Evolutionary conservation across 345 rosid species (phyloP), one percentile per base, ranked within the genome.

Genomic region (Aquilaria yunnanensis): DNA sequence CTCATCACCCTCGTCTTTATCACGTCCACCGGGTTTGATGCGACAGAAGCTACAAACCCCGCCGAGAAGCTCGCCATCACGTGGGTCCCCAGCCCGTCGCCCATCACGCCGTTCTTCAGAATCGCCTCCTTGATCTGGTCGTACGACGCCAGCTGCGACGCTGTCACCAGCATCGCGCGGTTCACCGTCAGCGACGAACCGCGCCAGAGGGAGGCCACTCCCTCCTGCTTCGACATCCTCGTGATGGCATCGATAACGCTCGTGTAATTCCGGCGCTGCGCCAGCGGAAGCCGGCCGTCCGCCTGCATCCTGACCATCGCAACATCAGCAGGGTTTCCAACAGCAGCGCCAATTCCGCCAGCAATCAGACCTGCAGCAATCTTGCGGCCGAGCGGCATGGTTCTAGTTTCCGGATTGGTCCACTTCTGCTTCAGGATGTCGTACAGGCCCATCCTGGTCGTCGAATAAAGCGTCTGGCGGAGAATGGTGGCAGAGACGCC

Each of bases 261-360:
- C 51, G 77, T 78, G 85, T 91, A 91, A 69, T 88, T 91, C 31
- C 96, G 86, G 49, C 97, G 76, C 13, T 91, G 69, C 1, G 68
- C 58, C 8, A 59, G 32, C 0, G 97, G 96, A 32, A 91, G 84
- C 14, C 96, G 84, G 0, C 96, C 97, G 59, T 91, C 97, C 5
- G 93, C 96, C 67, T 91, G 97, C 96, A 91, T 91, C 6, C 97
- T 78, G 37, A 91, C 97, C 96, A 88, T 88, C 0, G 96, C 89
- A n/a, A 91, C 89, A 50, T 91, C 97, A 0, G 97, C 96, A 0
- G 97, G 97, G 51, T 91, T 91, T 11, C 97, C 97, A 1, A 88
- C 89, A 3, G 88, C 83, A 0, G 96, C 96, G 2, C 97, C 97
- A 32, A 91, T 81, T 0, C 74, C 96, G 4, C 96, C 97, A 41